phyloP scores from a whole-genome alignment of 176 grass and related monocot species.

The Areca catechu region DNA sequence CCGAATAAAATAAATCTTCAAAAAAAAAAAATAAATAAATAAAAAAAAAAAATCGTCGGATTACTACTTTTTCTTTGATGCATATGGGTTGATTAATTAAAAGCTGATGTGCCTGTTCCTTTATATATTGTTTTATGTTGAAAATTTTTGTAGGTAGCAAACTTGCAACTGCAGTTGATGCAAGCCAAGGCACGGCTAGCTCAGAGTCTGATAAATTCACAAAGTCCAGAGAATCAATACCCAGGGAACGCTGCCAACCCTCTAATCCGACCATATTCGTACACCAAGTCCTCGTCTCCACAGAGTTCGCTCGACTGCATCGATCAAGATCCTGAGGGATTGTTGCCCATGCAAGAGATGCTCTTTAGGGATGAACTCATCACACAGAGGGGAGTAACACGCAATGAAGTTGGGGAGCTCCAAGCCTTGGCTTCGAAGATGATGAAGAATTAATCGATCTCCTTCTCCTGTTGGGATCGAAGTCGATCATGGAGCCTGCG shows the following conservation, averaged over 20 bases:
- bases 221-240: not conserved
- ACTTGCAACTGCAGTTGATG: slow-evolving; percentile 4
- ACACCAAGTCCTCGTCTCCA: not conserved
- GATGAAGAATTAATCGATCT: not conserved
- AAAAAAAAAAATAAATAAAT: too few relatives aligned
- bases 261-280: not conserved
- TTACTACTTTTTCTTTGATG: not conserved
- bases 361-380: not conserved
- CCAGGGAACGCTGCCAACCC: not conserved
- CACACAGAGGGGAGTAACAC: not conserved
- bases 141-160: not conserved
- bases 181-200: slow-evolving; percentile 2
- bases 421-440: slow-evolving; percentile 9
- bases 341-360: not conserved
- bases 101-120: not conserved
- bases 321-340: not conserved
- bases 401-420: slow-evolving; percentile 1
- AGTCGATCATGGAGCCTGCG: not conserved
- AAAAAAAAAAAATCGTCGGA: too few relatives aligned
- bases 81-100: not conserved
- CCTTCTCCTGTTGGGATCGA: not conserved
- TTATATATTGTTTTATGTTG: not conserved
- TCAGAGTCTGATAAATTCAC: not conserved
- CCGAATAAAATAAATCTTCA: too few relatives aligned
- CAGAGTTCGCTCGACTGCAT: not conserved